Conservation (phyloP, 2,329 filamentous ascomycete species). For the Leptosphaerulina australis region DNA sequence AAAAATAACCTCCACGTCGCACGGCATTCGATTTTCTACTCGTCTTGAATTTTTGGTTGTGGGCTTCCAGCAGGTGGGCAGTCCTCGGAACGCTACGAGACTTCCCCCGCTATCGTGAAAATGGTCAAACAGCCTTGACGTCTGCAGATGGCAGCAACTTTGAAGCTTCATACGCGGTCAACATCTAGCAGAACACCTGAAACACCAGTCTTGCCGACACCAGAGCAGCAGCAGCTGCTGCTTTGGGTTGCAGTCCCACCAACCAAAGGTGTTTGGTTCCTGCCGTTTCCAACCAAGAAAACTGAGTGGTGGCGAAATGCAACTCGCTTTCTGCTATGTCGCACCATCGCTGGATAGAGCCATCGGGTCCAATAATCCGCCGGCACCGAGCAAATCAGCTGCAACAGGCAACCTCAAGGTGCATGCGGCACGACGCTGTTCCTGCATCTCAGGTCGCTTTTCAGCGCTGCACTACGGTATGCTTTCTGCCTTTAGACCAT, state of each 20-base stretch:
- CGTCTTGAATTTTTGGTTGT: slow-evolving; percentile 1
- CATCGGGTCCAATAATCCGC: slow-evolving; percentile 25
- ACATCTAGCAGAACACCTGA: slow-evolving; percentile 23
- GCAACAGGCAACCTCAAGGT: slow-evolving; percentile 25
- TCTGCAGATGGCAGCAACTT: slow-evolving; percentile 21
- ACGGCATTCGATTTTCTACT: slow-evolving; percentile 5
- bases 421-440: slow-evolving; percentile 32
- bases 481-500: slow-evolving; percentile 19
- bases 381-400: slow-evolving; percentile 42
- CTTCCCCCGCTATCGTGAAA: slow-evolving; percentile 18
- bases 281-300: slow-evolving; percentile 8
- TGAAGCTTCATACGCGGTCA: slow-evolving; percentile 14
- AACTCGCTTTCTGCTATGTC: slow-evolving; percentile 37
- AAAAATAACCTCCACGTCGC: slow-evolving; percentile 8
- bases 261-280: slow-evolving; percentile 11
- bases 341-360: slow-evolving; percentile 41
- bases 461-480: slow-evolving; percentile 23
- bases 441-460: slow-evolving; percentile 33
- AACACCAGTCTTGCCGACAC: slow-evolving; percentile 28
- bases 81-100: slow-evolving; percentile 4
- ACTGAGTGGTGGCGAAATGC: slow-evolving; percentile 31
- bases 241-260: slow-evolving; percentile 31
- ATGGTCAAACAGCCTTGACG: slow-evolving; percentile 19
- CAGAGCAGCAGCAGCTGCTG: slow-evolving; percentile 14
- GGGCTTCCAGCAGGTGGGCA: slow-evolving; percentile 13